Evolutionary conservation across 192 early-diverging fungal genomes (phyloP).

Genomic region (Pecoramyces ruminantium): DNA sequence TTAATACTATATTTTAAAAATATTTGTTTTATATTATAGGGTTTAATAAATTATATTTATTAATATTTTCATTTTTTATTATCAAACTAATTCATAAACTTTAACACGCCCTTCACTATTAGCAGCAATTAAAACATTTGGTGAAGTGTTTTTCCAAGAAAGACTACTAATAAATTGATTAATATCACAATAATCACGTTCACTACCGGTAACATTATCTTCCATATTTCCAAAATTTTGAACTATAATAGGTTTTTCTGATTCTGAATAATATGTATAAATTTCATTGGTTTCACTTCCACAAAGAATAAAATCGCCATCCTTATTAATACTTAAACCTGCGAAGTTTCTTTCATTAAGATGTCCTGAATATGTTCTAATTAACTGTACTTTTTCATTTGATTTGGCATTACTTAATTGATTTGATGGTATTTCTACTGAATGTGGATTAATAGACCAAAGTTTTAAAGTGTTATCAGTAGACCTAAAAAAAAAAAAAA

Average conservation of each 20-base stretch:
- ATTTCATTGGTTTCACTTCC: conserved; percentile 87
- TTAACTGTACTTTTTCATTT: conserved; percentile 15
- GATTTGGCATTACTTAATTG: neutral
- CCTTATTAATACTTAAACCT: conserved; percentile 55
- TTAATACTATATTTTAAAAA: too few relatives aligned
- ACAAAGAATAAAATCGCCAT: conserved; percentile 70
- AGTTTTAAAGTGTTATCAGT: conserved; percentile 82
- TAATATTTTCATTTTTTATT: too few relatives aligned
- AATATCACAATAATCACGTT: conserved; percentile 33
- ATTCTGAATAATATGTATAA: conserved; percentile 62
- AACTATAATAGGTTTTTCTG: conserved; percentile 54
- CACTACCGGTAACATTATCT: conserved; percentile 40
- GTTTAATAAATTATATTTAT: too few relatives aligned
- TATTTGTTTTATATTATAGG: too few relatives aligned
- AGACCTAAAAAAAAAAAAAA: conserved; percentile 21
- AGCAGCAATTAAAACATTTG: conserved; percentile 61
- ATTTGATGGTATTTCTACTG: neutral
- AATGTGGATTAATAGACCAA: conserved; percentile 40
- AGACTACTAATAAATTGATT: conserved; percentile 76
- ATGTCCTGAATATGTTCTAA: conserved; percentile 68
- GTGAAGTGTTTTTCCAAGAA: conserved; percentile 64
- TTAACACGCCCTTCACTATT: conserved; percentile 84
- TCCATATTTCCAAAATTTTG: conserved; percentile 55
- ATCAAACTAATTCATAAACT: conserved; percentile 52
- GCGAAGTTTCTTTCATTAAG: conserved; percentile 95